phyloP scores from a whole-genome alignment of 352 stramenopile genomes.

The Phytophthora meadii region DNA sequence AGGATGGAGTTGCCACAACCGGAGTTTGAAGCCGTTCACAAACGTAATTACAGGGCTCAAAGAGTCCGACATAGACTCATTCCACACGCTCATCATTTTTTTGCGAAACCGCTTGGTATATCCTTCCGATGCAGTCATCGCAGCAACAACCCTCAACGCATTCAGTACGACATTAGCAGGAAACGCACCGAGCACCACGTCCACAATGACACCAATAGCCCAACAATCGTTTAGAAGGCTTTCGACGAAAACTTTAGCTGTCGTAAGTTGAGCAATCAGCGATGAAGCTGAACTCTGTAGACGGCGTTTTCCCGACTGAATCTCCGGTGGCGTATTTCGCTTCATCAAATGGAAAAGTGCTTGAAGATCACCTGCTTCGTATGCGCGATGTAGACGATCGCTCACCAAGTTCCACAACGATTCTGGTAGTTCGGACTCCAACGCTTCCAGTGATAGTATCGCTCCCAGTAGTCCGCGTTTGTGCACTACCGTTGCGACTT shows the following conservation, averaged over 20 bases:
- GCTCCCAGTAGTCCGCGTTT: slow-evolving; percentile 18
- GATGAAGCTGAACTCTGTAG: slow-evolving; percentile 21
- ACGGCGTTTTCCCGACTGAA: background rate
- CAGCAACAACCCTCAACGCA: slow-evolving; percentile 13
- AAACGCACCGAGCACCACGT: slow-evolving; percentile 19
- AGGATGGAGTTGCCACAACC: slow-evolving; percentile 20
- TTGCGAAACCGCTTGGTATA: slow-evolving; percentile 25
- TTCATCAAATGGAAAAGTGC: slow-evolving; percentile 9
- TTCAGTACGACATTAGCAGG: slow-evolving; percentile 18
- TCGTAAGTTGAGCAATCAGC: slow-evolving; percentile 21
- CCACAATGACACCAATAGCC: slow-evolving; percentile 18
- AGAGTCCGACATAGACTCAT: background rate
- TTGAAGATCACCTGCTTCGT: slow-evolving; percentile 9
- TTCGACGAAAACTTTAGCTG: slow-evolving; percentile 18
- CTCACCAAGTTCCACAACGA: slow-evolving; percentile 5
- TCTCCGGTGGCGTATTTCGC: background rate
- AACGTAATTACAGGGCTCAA: slow-evolving; percentile 7
- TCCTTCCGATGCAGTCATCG: slow-evolving; percentile 13
- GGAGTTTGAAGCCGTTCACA: slow-evolving; percentile 25
- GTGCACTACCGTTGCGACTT: background rate
- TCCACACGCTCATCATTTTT: background rate
- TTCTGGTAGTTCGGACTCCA: slow-evolving; percentile 21
- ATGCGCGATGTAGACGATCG: slow-evolving; percentile 8
- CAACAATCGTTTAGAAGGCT: slow-evolving; percentile 22
- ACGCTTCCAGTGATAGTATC: slow-evolving; percentile 10